Evolutionary conservation across 164 flowering plant species (phyloP), one percentile per base, ranked within the genome.

Genomic region (Euptelea pleiosperma): DNA sequence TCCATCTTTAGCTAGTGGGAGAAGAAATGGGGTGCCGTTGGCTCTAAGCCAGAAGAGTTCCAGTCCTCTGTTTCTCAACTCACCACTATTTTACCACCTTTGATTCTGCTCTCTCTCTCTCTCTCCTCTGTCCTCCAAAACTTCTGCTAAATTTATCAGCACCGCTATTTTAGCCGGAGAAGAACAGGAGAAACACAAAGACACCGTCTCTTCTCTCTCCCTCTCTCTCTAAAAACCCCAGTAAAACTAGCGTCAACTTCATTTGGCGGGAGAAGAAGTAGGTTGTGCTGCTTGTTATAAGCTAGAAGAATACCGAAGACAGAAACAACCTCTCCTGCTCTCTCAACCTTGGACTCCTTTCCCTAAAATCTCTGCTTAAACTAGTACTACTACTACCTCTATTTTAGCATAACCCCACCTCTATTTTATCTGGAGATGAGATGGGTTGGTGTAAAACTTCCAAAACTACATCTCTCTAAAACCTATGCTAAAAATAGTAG

Each of bases 381-480:
- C n/a, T n/a, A n/a, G n/a, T n/a, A n/a, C n/a, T n/a, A n/a, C n/a
- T n/a, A n/a, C n/a, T n/a, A n/a, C n/a, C n/a, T n/a, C n/a, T n/a
- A n/a, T n/a, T n/a, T n/a, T n/a, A n/a, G n/a, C n/a, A n/a, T n/a
- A 29, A 49, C 6, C 53, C 16, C 34, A 24, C 16, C 14, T 46
- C 14, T 46, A 25, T 46, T 46, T 46, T 24, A 25, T 6, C 18
- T 4, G 21, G 64, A 51, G 3, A 52, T 30, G 46, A 48, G 16
- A 39, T 51, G 31, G 29, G 42, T 24, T 34, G 31, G 19, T 33
- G 53, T 57, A 19, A 57, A 15, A 8, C 14, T 14, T 1, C 43
- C 42, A 46, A 48, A 30, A 4, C 42, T 63, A 11, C 34, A 22
- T 51, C 33, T 44, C 21, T 9, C 33, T 34, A 41, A 42, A 56